Evolutionary conservation across 345 rosid genomes (phyloP).

Genomic region (Salix koriyanagi): DNA sequence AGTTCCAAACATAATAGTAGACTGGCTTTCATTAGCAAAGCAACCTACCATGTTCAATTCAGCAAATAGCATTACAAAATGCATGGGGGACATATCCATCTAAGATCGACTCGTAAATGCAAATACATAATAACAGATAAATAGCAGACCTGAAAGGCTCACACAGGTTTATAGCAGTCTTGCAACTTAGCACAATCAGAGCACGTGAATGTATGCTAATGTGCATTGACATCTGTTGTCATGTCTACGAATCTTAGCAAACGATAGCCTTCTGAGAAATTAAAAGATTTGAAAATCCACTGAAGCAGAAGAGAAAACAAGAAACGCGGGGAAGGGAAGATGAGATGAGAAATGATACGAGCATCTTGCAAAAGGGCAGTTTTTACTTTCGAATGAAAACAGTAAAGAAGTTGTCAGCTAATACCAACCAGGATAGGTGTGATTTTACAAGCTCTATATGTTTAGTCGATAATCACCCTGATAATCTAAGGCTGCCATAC

Average conservation of each 20-base stretch:
- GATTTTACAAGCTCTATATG: conserved; percentile 3
- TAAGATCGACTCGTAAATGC: not conserved
- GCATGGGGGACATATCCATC: not conserved
- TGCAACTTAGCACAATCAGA: conserved; percentile 14
- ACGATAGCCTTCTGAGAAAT: conserved; percentile 7
- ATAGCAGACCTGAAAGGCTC: not conserved
- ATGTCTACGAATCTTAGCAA: conserved; percentile 16
- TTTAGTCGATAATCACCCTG: not conserved
- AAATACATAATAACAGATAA: not conserved
- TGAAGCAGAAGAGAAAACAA: conserved; percentile 7
- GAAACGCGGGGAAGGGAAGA: not conserved
- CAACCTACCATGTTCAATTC: not conserved
- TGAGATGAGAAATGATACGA: conserved; percentile 17
- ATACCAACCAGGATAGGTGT: conserved; percentile 9
- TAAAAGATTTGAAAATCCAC: conserved; percentile 9
- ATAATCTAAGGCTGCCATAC: conserved; percentile 31
- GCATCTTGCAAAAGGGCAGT: conserved; percentile 28
- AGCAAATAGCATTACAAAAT: not conserved
- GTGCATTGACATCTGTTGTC: conserved; percentile 12
- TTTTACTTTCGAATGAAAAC: conserved; percentile 35
- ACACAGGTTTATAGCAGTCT: not conserved
- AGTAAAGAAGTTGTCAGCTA: conserved; percentile 28
- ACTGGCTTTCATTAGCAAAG: not conserved
- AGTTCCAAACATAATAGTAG: not conserved
- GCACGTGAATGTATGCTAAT: conserved; percentile 22